Percentiles rank a stretch among this genome's conserved stretches.
phyloP scores from a whole-genome alignment of 2,329 filamentous ascomycete species.

The Xylariaceae sp. region DNA sequence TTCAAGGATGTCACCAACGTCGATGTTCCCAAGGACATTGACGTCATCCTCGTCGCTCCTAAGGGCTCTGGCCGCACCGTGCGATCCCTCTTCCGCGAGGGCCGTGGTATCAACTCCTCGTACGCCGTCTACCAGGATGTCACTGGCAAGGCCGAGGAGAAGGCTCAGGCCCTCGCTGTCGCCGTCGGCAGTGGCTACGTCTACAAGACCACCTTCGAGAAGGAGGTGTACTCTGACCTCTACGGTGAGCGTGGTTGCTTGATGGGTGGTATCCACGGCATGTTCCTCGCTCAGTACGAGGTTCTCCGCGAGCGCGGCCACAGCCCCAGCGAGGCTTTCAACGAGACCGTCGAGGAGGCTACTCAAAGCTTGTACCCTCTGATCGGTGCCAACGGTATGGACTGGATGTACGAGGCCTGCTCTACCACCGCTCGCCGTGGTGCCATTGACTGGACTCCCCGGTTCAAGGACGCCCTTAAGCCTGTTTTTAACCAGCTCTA shows the following conservation, averaged over 20 bases:
- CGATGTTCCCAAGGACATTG: conserved; percentile 89
- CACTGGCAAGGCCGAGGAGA: conserved; percentile 96
- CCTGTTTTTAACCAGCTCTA: conserved; percentile 98
- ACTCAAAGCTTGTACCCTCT: conserved; percentile 97
- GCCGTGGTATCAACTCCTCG: conserved; percentile 99
- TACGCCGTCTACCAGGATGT: conserved; percentile 98
- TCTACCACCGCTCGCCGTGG: conserved; percentile 97
- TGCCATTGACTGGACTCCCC: conserved; percentile 96
- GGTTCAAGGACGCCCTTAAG: conserved; percentile 98
- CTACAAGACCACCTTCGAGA: conserved; percentile 99
- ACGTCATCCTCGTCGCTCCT: conserved; percentile 98
- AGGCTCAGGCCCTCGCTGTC: conserved; percentile 92
- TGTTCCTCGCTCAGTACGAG: conserved; percentile 99
- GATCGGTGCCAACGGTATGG: conserved; percentile 97
- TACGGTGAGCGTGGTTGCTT: conserved; percentile 99
- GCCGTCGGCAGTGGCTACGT: conserved; percentile 97
- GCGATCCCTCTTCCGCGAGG: conserved; percentile 97
- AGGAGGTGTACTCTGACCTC: conserved; percentile 99
- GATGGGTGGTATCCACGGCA: conserved; percentile 99
- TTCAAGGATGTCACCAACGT: conserved; percentile 99
- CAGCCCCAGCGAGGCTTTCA: conserved; percentile 97
- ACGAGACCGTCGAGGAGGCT: conserved; percentile 99
- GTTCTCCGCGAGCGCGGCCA: conserved; percentile 98
- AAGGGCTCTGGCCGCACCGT: conserved; percentile 99
- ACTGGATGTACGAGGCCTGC: conserved; percentile 99